Base-by-base conservation (phyloP, 106 monocot genomes). In the Dendrobium nobile region DNA sequence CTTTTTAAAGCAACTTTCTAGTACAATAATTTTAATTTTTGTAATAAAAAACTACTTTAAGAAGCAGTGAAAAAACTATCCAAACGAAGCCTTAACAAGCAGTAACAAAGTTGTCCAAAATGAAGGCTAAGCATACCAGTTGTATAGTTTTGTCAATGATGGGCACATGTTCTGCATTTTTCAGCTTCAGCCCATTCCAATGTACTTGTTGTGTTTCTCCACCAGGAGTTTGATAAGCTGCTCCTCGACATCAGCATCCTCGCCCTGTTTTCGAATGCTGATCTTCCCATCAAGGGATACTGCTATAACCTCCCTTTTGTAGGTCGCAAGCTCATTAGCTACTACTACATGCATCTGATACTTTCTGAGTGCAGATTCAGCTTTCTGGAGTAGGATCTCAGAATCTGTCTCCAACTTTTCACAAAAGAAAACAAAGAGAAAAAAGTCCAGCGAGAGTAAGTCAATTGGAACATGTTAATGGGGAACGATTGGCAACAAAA, bases 401-500 rank as follows among this genome's bases (percentile, higher is more conserved):
- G 91, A 84, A 87, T 99, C 93, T 13, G 98, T 99, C 83, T 99
- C 98, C 77, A 99, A 81, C 98, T 98, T 82, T 72, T 72, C 27
- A 20, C 4, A 27, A 7, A 43, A 74, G 10, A 82, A 61, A 26
- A 15, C 9, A 61, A 41, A 40, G 42, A 42, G 43, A 4, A 41
- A 33, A 17, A 7, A 17, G 51, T 11, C 13, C 3, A 51, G 51
- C 1, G 51, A 2, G 51, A 15, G 51, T 51, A 13, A 51, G 51
- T 51, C 13, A 13, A 13, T 51, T 51, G 51, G 51, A 15, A 51
- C 51, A 51, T 13, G 15, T 51, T 0, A 51, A 3, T 37, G 37
- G 37, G 37, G 37, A 37, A 37, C 37, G 45, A 9, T 45, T 45
- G 45, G 45, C 45, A 45, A 51, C 15, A 51, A 2, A 51, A 13